These are phyloP conservation scores for Piper longum DNA, from an alignment of 164 flowering plant species.

Conservation along the genomic window DNA sequence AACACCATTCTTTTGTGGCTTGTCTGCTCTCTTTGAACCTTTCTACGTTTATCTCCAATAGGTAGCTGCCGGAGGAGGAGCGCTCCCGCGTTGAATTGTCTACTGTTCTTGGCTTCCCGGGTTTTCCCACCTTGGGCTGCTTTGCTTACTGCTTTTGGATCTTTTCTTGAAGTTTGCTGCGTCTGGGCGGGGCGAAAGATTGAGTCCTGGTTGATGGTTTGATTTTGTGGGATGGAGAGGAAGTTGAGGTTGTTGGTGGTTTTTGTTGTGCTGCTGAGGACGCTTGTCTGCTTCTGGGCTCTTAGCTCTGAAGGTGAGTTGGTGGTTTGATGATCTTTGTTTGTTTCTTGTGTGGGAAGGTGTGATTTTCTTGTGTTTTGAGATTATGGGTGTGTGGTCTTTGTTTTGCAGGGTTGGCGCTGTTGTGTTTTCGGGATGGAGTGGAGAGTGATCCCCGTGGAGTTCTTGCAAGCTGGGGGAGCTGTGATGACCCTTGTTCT, in stretches of 20 bases:
- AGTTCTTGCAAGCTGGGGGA: slow-evolving; percentile 30
- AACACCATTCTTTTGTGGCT: too few species aligned
- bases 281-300: slow-evolving; percentile 13
- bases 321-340: background rate
- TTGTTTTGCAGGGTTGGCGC: slow-evolving; percentile 32
- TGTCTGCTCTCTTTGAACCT: too few species aligned
- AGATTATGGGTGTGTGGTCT: background rate
- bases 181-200: background rate
- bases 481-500: slow-evolving; percentile 28
- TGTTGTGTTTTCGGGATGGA: slow-evolving; percentile 32
- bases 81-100: slow-evolving; percentile 2
- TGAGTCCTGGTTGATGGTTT: background rate
- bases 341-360: background rate
- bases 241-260: background rate
- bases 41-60: too few species aligned
- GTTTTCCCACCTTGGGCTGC: background rate
- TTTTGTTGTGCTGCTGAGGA: slow-evolving; percentile 6
- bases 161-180: background rate
- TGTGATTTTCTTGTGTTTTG: background rate
- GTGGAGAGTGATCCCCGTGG: slow-evolving; percentile 36
- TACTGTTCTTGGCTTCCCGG: background rate
- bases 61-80: background rate
- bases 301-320: slow-evolving; percentile 31
- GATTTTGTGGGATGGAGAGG: background rate
- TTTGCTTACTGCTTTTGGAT: background rate